Evolutionary conservation across 1,139 yeast genomes (phyloP).

Genomic region (Saccharomyces uvarum): DNA sequence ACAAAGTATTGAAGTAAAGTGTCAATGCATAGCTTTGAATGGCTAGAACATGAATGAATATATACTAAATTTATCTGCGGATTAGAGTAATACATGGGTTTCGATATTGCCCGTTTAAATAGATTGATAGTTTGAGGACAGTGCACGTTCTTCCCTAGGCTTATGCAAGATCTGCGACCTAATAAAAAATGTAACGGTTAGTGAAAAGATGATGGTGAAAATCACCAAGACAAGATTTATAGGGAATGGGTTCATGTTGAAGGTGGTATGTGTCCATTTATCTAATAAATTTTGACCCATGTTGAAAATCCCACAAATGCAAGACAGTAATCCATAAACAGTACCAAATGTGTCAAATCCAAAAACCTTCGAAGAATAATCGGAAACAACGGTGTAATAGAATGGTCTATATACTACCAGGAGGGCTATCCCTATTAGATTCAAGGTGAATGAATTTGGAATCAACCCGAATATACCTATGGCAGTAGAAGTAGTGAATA

Average conservation of each 20-base stretch:
- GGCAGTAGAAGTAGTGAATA: conserved; percentile 46
- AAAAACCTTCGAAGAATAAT: conserved; percentile 84
- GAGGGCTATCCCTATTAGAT: conserved; percentile 54
- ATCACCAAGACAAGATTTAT: conserved; percentile 50
- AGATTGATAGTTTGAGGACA: not conserved
- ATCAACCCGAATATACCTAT: conserved; percentile 66
- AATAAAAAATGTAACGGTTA: conserved; percentile 5
- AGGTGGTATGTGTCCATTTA: conserved; percentile 56
- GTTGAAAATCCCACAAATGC: conserved; percentile 72
- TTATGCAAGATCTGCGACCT: not conserved
- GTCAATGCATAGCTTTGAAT: not conserved
- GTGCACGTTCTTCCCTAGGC: not conserved
- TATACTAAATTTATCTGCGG: too few species aligned
- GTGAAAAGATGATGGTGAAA: conserved; percentile 10
- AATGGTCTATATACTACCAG: conserved; percentile 86
- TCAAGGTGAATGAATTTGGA: conserved; percentile 44
- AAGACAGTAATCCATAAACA: conserved; percentile 80
- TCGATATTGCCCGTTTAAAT: not conserved
- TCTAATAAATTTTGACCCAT: conserved; percentile 66
- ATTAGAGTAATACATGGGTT: not conserved
- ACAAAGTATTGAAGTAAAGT: not conserved
- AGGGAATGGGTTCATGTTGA: conserved; percentile 71
- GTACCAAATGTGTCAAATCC: conserved; percentile 90
- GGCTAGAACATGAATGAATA: not conserved
- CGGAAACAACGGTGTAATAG: conserved; percentile 86